Evolutionary conservation across 2,329 filamentous ascomycete species (phyloP).

Genomic region (Didymella keratinophila): DNA sequence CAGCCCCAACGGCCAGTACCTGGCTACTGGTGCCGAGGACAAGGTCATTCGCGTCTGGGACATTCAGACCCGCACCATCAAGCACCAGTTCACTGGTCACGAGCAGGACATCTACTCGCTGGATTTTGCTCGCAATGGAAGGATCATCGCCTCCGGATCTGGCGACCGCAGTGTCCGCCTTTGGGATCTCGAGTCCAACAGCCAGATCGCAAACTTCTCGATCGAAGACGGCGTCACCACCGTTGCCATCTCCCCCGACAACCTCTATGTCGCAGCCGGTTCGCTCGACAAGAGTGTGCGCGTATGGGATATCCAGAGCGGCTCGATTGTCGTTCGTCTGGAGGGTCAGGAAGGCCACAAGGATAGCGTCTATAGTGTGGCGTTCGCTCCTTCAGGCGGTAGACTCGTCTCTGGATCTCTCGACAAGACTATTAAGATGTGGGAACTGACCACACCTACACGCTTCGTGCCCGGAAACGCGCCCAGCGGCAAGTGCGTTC

Average conservation of each 20-base stretch:
- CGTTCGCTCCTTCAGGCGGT: conserved; percentile 91
- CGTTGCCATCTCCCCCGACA: conserved; percentile 95
- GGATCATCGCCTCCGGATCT: conserved; percentile 93
- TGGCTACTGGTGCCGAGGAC: conserved; percentile 96
- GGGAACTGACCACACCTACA: conserved; percentile 83
- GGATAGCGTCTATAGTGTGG: conserved; percentile 95
- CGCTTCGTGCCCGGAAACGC: conserved; percentile 70
- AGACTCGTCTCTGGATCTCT: conserved; percentile 93
- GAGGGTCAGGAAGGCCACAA: conserved; percentile 95
- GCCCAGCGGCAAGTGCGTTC: conserved; percentile 91
- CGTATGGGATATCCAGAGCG: conserved; percentile 91
- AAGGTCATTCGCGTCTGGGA: conserved; percentile 99
- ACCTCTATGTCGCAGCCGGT: conserved; percentile 90
- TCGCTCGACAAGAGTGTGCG: conserved; percentile 97
- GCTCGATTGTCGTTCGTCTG: conserved; percentile 86
- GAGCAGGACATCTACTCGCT: conserved; percentile 98
- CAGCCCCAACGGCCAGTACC: conserved; percentile 91
- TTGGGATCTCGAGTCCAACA: conserved; percentile 90
- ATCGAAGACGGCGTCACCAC: conserved; percentile 98
- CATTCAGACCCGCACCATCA: conserved; percentile 81
- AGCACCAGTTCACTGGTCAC: conserved; percentile 93
- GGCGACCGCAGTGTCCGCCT: conserved; percentile 93
- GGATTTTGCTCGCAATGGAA: conserved; percentile 92
- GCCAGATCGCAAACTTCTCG: conserved; percentile 81
- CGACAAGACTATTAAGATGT: conserved; percentile 99